Percentiles rank a stretch among this genome's conserved stretches.
Evolutionary conservation across 371 early-diverging fungal genomes (phyloP).

Genomic region (Rhizomucor miehei): DNA sequence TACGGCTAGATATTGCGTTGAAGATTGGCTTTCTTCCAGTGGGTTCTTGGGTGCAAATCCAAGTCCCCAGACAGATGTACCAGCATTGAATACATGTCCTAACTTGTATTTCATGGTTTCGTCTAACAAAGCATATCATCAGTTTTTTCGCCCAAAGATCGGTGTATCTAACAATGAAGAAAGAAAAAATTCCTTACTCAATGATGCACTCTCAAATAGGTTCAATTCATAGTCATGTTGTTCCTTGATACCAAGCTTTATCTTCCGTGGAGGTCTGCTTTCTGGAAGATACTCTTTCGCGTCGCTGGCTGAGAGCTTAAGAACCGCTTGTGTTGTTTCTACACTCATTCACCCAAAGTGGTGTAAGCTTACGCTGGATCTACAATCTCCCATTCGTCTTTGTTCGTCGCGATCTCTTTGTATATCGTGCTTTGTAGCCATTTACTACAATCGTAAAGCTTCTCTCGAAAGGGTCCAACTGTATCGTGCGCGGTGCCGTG

Average conservation of each 20-base stretch:
- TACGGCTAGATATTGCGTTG: conserved; percentile 57
- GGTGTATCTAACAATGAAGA: not conserved
- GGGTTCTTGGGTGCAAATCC: conserved; percentile 56
- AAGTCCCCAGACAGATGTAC: conserved; percentile 63
- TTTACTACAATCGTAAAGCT: too few relatives aligned
- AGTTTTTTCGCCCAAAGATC: not conserved
- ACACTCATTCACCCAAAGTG: too few relatives aligned
- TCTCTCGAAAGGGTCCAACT: too few relatives aligned
- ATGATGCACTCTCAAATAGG: conserved; percentile 4
- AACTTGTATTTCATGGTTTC: conserved; percentile 16
- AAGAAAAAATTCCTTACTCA: conserved; percentile 7
- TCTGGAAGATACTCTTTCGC: conserved; percentile 17
- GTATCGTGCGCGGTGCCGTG: too few relatives aligned
- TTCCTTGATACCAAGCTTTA: conserved; percentile 18
- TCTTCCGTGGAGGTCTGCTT: not conserved
- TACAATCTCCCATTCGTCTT: conserved; percentile 11
- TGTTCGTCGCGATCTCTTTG: too few relatives aligned
- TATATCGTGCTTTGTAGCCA: too few relatives aligned
- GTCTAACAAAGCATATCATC: conserved; percentile 6
- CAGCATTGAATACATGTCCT: conserved; percentile 50
- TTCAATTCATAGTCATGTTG: conserved; percentile 4
- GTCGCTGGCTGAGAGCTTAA: conserved; percentile 4
- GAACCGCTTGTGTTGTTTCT: too few relatives aligned
- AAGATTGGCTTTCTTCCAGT: conserved; percentile 13
- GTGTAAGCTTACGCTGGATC: conserved; percentile 8